phyloP scores from a whole-genome alignment of 2,329 filamentous ascomycete genomes.

The Mariannaea elegans region DNA sequence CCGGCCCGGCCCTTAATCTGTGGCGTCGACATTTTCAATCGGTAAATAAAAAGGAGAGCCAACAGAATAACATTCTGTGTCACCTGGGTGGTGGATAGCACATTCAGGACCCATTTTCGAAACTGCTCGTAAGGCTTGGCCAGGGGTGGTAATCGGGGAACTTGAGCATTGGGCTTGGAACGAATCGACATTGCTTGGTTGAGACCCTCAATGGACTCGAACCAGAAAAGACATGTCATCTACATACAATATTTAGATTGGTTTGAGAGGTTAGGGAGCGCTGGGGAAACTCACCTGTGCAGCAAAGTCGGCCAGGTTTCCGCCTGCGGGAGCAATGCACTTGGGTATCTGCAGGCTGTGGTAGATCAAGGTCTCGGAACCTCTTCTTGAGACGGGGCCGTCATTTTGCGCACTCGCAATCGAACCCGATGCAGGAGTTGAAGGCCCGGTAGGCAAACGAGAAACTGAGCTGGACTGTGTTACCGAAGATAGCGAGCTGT shows the following conservation, averaged over 20 bases:
- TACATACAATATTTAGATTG: slow-evolving; percentile 54
- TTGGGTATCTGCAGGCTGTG: slow-evolving; percentile 76
- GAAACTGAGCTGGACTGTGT: slow-evolving; percentile 28
- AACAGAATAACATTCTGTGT: slow-evolving; percentile 94
- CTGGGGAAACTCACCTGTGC: slow-evolving; percentile 70
- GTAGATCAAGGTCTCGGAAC: slow-evolving; percentile 58
- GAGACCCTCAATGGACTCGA: slow-evolving; percentile 85
- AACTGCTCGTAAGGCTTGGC: slow-evolving; percentile 83
- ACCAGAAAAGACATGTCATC: slow-evolving; percentile 98
- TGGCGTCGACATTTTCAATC: slow-evolving; percentile 89
- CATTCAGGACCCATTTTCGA: slow-evolving; percentile 91
- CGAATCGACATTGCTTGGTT: slow-evolving; percentile 74
- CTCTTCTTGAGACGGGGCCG: slow-evolving; percentile 46
- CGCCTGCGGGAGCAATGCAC: slow-evolving; percentile 78
- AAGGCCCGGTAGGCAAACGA: slow-evolving; percentile 46
- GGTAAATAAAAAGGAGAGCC: slow-evolving; percentile 90
- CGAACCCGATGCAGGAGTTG: slow-evolving; percentile 49
- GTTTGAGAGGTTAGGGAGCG: background rate
- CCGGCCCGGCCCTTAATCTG: slow-evolving; percentile 89
- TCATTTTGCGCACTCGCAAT: slow-evolving; percentile 41
- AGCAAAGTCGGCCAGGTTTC: slow-evolving; percentile 83
- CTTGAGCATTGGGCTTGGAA: slow-evolving; percentile 48
- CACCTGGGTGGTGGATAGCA: slow-evolving; percentile 93
- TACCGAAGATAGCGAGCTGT: slow-evolving; percentile 30
- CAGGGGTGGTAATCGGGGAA: slow-evolving; percentile 70